Evolutionary conservation across 2,329 filamentous ascomycete genomes (phyloP), one percentile per base, ranked within the genome.

Genomic region (Fusarium secorum): DNA sequence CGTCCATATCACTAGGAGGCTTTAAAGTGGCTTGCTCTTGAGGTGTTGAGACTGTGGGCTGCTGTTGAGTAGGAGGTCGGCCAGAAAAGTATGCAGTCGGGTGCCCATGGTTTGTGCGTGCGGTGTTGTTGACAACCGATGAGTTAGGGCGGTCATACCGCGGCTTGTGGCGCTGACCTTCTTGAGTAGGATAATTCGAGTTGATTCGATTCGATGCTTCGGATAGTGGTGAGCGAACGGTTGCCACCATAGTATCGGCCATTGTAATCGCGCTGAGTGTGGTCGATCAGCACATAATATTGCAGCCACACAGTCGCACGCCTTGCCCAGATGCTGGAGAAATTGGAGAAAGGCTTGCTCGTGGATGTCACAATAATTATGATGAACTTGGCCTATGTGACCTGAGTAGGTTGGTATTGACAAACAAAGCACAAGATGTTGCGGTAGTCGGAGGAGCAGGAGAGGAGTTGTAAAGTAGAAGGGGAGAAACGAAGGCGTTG

Each of bases 161-260:
- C 60, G 76, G 46, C 71, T 83, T 83, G 64, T 66, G 62, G 30
- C 66, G 64, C 33, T 78, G 75, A 24, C 71, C 60, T 33, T 79
- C 74, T 49, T 74, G 61, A 52, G 71, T 58, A 41, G 77, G 74
- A 64, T 78, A 78, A 22, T 78, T 75, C 30, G 83, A 82, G 73
- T 86, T 87, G 71, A 84, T 78, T 70, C 85, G 82, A 66, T 83
- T 80, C 30, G 81, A 82, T 26, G 84, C 83, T 75, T 87, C 85
- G 36, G 80, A 80, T 46, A 87, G 78, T 45, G 85, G 85, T 56
- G 79, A 75, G 60, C 82, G 82, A 58, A 68, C 56, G 57, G 73
- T 76, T 64, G 77, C 72, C 72, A 75, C 74, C 67, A 73, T 73
- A 39, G 70, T 69, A 49, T 82, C 80, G 58, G 81, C 74, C 78